These are phyloP conservation scores for Flaveria floridana DNA, from an alignment of 140 eudicot genomes.

Conservation along the genomic window DNA sequence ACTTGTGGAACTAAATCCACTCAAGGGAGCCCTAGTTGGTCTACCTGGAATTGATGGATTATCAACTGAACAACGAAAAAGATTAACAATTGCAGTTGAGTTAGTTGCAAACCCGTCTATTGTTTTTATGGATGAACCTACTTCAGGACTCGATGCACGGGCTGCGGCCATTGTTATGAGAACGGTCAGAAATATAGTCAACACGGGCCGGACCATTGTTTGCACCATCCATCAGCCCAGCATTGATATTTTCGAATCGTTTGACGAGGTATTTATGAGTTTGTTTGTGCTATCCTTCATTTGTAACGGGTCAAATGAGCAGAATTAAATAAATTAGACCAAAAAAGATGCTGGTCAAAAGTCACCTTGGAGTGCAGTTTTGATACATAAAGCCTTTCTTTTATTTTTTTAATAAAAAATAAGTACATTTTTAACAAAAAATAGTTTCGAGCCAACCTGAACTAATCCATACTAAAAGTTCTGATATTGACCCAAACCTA, in stretches of 20 bases:
- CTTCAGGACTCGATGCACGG: constrained; percentile 94
- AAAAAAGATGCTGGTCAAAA: not conserved
- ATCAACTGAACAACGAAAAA: constrained; percentile 82
- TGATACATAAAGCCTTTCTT: not conserved
- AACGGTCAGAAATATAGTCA: constrained; percentile 84
- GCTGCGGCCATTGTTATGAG: constrained; percentile 97
- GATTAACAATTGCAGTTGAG: constrained; percentile 88
- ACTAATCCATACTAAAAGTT: not conserved
- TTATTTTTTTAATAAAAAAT: not conserved
- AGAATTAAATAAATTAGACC: not conserved
- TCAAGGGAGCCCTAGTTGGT: constrained; percentile 70
- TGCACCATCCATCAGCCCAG: constrained; percentile 98
- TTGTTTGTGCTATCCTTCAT: not conserved
- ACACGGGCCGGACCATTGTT: constrained; percentile 88
- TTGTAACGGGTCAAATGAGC: constrained; percentile 13
- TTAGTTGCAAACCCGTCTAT: constrained; percentile 92
- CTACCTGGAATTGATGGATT: constrained; percentile 83
- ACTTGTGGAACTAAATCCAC: constrained; percentile 73
- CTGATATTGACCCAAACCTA: constrained; percentile 9
- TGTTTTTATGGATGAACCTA: constrained; percentile 94
- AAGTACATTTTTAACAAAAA: not conserved
- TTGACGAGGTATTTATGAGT: constrained; percentile 65
- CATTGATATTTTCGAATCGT: constrained; percentile 84
- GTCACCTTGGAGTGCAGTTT: not conserved
- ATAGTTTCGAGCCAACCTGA: not conserved